Conservation (phyloP, 176 grass and related monocot species). For the Eleusine indica region DNA sequence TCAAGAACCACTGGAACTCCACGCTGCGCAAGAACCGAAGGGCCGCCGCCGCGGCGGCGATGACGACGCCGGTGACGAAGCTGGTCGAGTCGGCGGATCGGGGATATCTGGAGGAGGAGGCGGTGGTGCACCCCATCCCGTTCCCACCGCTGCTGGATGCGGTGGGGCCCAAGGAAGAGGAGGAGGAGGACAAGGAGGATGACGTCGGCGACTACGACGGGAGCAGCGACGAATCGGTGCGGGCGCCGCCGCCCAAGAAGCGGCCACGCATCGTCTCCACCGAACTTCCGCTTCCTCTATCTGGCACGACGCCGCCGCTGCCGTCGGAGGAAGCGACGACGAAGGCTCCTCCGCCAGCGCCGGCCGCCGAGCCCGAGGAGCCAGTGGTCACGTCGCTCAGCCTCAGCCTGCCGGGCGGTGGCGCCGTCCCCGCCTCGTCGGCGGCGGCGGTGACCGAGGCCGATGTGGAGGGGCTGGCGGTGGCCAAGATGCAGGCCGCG, state of each 20-base stretch:
- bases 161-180: background rate
- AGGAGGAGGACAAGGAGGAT: constrained; percentile 3
- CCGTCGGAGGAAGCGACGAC: background rate
- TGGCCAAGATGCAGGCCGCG: background rate
- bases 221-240: constrained; percentile 38
- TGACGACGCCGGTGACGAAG: background rate
- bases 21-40: constrained; percentile 63
- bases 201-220: constrained; percentile 15
- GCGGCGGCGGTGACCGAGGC: background rate
- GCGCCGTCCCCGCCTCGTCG: background rate
- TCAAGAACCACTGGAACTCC: constrained; percentile 99
- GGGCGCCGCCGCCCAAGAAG: constrained; percentile 12
- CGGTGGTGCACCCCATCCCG: background rate
- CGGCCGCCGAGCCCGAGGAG: constrained; percentile 12
- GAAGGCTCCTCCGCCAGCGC: background rate
- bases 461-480: background rate
- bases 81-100: no score
- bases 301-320: background rate
- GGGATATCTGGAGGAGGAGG: background rate
- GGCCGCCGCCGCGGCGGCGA: constrained; percentile 1
- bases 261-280: background rate
- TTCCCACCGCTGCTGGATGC: background rate
- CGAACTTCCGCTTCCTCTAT: background rate
- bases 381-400: constrained; percentile 57
- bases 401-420: constrained; percentile 54